Evolutionary conservation across 345 rosid species (phyloP).

Genomic region (Melaleuca alternifolia): DNA sequence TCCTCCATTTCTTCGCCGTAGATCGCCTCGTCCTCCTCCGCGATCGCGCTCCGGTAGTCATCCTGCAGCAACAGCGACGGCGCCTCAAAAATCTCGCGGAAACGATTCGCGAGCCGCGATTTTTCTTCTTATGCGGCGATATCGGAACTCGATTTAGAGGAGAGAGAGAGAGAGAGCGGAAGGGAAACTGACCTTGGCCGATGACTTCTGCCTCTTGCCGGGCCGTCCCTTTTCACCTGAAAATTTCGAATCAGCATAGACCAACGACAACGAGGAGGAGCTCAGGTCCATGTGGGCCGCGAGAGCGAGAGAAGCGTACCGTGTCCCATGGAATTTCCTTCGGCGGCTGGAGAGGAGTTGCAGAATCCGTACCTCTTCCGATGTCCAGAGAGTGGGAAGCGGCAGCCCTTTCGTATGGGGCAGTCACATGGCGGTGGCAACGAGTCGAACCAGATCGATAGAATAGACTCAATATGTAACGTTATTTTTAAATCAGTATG

Average conservation of each 20-base stretch:
- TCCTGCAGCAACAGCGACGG: slow-evolving; percentile 30
- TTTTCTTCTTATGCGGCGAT: not conserved
- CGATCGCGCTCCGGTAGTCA: slow-evolving; percentile 31
- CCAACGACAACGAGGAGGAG: not conserved
- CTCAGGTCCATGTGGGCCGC: not conserved
- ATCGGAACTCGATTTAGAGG: not conserved
- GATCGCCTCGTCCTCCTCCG: slow-evolving; percentile 39
- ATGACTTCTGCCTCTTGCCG: slow-evolving; percentile 46
- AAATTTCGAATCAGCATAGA: not conserved
- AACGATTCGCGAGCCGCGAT: not conserved
- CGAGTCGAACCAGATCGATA: not conserved
- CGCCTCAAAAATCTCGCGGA: not conserved
- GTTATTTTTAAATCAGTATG: too few relatives aligned
- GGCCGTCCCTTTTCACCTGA: slow-evolving; percentile 70
- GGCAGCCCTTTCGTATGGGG: rapidly evolving
- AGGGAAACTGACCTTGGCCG: slow-evolving; percentile 36
- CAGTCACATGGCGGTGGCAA: not conserved
- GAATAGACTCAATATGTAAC: too few relatives aligned
- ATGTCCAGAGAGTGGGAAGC: rapidly evolving
- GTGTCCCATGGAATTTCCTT: not conserved
- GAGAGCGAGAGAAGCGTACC: not conserved
- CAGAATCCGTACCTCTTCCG: not conserved
- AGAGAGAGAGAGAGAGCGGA: not conserved
- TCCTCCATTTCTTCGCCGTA: slow-evolving; percentile 53
- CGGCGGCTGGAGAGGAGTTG: not conserved